A percentile compares a stretch with the other conserved stretches of the same genome.
Conservation (phyloP, 2,329 filamentous ascomycete genomes). For the Geosmithia morbida region DNA sequence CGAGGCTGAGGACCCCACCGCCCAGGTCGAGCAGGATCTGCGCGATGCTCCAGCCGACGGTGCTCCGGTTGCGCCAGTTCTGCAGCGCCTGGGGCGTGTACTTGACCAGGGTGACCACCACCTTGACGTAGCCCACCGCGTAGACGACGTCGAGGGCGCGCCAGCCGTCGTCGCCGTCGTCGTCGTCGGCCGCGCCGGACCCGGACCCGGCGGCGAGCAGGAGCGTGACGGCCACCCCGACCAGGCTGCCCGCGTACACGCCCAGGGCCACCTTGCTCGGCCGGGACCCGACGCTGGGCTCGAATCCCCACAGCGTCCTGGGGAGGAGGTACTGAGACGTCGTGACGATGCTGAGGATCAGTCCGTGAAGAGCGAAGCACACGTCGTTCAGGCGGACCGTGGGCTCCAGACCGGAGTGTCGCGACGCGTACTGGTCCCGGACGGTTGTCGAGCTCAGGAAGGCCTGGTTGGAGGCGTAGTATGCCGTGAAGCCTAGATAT, state of each 20-base stretch:
- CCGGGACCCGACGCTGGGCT: constrained; percentile 38
- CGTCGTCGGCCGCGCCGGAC: constrained; percentile 1
- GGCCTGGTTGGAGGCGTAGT: constrained; percentile 57
- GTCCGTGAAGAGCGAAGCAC: constrained; percentile 70
- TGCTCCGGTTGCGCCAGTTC: constrained; percentile 77
- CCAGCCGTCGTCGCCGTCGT: constrained; percentile 31
- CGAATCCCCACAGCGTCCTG: constrained; percentile 61
- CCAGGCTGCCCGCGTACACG: constrained; percentile 53
- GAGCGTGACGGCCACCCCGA: constrained; percentile 39
- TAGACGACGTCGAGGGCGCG: constrained; percentile 50
- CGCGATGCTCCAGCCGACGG: constrained; percentile 73
- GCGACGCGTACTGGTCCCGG: constrained; percentile 66
- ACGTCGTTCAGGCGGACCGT: constrained; percentile 87
- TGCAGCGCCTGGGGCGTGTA: constrained; percentile 76
- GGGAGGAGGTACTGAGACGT: constrained; percentile 69
- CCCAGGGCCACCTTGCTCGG: constrained; percentile 49
- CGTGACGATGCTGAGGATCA: constrained; percentile 56
- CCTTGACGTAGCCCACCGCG: constrained; percentile 74
- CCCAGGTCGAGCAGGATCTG: constrained; percentile 74
- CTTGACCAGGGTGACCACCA: constrained; percentile 79
- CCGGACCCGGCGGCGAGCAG: constrained; percentile 19
- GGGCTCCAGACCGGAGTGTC: constrained; percentile 61
- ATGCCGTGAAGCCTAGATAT: constrained; percentile 51
- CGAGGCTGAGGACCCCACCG: constrained; percentile 68
- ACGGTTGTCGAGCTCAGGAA: constrained; percentile 72